These are phyloP conservation scores for Sclerotinia minor DNA, from an alignment of 2,329 filamentous ascomycete genomes.

Conservation along the genomic window DNA sequence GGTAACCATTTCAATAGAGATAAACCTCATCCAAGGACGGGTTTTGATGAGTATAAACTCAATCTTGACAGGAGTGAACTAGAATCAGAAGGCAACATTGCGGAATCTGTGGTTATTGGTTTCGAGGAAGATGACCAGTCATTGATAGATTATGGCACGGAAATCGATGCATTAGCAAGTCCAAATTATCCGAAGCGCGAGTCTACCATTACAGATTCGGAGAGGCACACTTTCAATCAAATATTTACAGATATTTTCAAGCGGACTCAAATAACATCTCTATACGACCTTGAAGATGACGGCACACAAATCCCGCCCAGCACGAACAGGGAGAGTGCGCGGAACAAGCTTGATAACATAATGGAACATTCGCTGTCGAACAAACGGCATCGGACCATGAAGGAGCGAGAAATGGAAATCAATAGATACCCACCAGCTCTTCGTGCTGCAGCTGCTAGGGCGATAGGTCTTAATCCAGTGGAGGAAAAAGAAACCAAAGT, in stretches of 20 bases:
- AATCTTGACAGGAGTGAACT: slow-evolving; percentile 20
- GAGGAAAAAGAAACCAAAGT: slow-evolving; percentile 22
- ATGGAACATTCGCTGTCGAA: slow-evolving; percentile 27
- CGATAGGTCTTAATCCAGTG: slow-evolving; percentile 33
- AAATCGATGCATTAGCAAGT: slow-evolving; percentile 32
- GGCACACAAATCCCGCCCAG: neutral
- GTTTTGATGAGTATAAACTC: neutral
- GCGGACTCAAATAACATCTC: slow-evolving; percentile 38
- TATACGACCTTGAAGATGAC: neutral
- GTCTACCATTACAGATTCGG: slow-evolving; percentile 59
- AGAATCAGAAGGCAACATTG: slow-evolving; percentile 14
- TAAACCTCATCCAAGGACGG: neutral
- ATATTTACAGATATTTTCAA: slow-evolving; percentile 61
- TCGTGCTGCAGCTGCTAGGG: slow-evolving; percentile 38
- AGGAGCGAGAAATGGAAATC: slow-evolving; percentile 31
- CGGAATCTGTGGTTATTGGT: slow-evolving; percentile 11
- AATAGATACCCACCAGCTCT: slow-evolving; percentile 39
- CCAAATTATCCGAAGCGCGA: slow-evolving; percentile 33
- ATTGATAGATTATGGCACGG: slow-evolving; percentile 26
- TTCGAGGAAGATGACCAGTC: slow-evolving; percentile 29
- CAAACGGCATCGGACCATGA: slow-evolving; percentile 16
- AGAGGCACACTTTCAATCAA: slow-evolving; percentile 51
- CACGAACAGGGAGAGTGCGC: slow-evolving; percentile 25
- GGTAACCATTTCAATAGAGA: neutral
- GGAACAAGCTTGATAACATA: slow-evolving; percentile 32